Evolutionary conservation across 2,329 filamentous ascomycete species (phyloP).

Genomic region (Dothideomycetidae sp.): DNA sequence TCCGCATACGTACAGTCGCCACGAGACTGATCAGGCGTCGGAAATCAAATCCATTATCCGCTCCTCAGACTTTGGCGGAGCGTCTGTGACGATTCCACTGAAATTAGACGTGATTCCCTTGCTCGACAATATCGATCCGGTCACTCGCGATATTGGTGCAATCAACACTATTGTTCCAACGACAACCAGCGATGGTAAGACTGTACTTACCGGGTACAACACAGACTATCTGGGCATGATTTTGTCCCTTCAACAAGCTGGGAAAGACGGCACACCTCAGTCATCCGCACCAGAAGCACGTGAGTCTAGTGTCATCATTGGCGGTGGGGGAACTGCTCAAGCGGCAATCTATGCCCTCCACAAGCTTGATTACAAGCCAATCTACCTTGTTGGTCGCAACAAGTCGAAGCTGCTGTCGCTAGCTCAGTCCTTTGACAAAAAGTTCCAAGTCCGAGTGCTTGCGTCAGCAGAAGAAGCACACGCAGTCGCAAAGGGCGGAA

Average conservation of each 20-base stretch:
- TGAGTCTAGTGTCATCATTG: conserved; percentile 58
- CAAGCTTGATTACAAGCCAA: conserved; percentile 66
- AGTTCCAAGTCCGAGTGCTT: conserved; percentile 57
- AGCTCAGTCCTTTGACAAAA: conserved; percentile 54
- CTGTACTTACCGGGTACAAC: conserved; percentile 63
- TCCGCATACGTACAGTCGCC: conserved; percentile 63
- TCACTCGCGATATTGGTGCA: conserved; percentile 73
- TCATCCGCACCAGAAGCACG: conserved; percentile 13
- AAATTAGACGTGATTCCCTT: conserved; percentile 77
- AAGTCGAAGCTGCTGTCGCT: conserved; percentile 53
- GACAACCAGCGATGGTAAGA: conserved; percentile 26
- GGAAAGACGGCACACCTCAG: conserved; percentile 33
- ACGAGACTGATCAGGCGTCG: conserved; percentile 55
- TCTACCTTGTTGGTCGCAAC: conserved; percentile 76
- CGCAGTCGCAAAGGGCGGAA: conserved; percentile 31
- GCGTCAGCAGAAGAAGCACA: conserved; percentile 37
- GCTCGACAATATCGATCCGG: conserved; percentile 64
- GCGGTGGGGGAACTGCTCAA: conserved; percentile 80
- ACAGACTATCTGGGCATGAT: conserved; percentile 95
- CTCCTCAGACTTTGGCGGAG: conserved; percentile 68
- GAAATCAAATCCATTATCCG: conserved; percentile 53
- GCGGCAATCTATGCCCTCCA: conserved; percentile 83
- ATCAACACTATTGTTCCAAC: conserved; percentile 79
- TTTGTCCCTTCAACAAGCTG: conserved; percentile 56
- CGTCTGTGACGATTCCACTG: conserved; percentile 87